Evolutionary conservation across 164 flowering plant genomes (phyloP), one percentile per base, ranked within the genome.

Genomic region (Santalum album): DNA sequence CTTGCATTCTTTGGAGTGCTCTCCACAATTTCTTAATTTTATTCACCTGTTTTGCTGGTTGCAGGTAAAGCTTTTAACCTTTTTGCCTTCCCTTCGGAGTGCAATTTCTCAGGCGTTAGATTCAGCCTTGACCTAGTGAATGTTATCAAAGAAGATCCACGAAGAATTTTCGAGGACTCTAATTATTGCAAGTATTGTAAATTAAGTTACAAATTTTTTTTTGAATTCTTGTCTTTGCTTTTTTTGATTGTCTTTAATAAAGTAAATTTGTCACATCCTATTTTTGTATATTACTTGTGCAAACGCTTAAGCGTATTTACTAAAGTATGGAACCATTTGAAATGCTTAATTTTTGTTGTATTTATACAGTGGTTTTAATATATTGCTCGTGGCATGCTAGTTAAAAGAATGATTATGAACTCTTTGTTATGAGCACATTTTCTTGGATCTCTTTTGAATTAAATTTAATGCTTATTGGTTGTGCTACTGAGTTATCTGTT

Each of bases 1-100:
- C n/a, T n/a, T n/a, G n/a, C n/a, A n/a, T n/a, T n/a, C n/a, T n/a
- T 29, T 29, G 4, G 34, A 29, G 9, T 3, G 9, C 14, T 38
- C 42, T 1, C 17, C 3, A 38, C 42, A 38, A 38, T 38, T 38
- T 14, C 42, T 38, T 6, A 46, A 44, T 20, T 20, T 19, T 19
- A 23, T 46, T 4, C 16, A 0, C 12, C 16, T 38, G 42, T 16
- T 38, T 38, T 38, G n/a, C 20, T 49, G 6, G 0, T 20, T 16
- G 72, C 87, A 91, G 99, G 81, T 51, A 53, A 53, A 54, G 55
- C 70, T 29, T 83, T 58, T 73, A 86, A 84, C 62, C 75, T 92
- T 65, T 92, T 92, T 72, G 97, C 99, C 52, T 86, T 89, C 58
- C 97, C 97, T 20, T 89, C 99, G 7, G 99, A 92, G 62, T 92